phyloP scores from a whole-genome alignment of 331 rosid species.

The Saraca asoca region DNA sequence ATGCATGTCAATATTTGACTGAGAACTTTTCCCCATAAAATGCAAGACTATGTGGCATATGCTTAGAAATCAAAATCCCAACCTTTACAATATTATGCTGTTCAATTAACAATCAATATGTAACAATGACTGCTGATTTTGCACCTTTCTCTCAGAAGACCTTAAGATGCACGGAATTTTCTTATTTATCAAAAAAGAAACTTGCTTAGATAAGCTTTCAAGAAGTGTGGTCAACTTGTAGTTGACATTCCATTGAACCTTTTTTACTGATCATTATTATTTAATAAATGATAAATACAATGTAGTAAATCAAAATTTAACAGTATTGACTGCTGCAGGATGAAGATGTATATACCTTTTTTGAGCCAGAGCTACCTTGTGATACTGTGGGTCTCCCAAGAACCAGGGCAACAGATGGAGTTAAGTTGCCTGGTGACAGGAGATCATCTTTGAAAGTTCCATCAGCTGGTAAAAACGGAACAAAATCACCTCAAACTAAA shows the following conservation, averaged over 20 bases:
- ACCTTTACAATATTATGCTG: not conserved
- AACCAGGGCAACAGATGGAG: constrained; percentile 57
- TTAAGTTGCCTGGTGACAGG: constrained; percentile 60
- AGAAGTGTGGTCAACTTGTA: no score
- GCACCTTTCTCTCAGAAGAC: constrained; percentile 9
- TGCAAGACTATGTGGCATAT: not conserved
- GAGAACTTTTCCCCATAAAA: not conserved
- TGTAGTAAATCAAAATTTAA: not conserved
- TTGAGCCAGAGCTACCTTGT: constrained; percentile 86
- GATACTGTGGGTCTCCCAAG: constrained; percentile 47
- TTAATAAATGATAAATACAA: not conserved
- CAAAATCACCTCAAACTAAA: constrained; percentile 56
- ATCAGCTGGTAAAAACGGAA: constrained; percentile 43
- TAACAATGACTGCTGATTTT: not conserved
- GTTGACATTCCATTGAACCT: no score
- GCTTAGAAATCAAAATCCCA: no score
- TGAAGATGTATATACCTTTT: constrained; percentile 90
- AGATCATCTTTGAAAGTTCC: constrained; percentile 55
- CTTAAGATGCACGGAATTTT: not conserved
- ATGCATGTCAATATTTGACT: not conserved
- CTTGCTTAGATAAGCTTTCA: not conserved
- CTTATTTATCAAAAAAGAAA: no score
- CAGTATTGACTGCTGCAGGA: constrained; percentile 56
- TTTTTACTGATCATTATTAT: no score
- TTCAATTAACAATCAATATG: not conserved